Conservation (phyloP, 176 grass and related monocot genomes). For the Carex cristatella region DNA sequence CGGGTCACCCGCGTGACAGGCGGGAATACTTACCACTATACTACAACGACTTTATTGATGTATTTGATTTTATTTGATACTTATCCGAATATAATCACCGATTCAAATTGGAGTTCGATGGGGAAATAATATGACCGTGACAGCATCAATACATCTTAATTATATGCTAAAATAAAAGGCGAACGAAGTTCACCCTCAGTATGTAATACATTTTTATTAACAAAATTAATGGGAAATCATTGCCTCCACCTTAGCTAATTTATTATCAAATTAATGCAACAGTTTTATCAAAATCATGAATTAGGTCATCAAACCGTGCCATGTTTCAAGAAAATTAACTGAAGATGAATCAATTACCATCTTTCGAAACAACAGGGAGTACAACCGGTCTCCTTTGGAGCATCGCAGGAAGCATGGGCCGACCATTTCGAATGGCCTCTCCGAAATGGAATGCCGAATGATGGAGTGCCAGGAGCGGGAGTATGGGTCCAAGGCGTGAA, state of each 20-base stretch:
- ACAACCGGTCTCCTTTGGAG: constrained; percentile 27
- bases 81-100: too few relatives aligned
- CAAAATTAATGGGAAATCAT: neutral
- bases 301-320: neutral
- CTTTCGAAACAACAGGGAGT: constrained; percentile 15
- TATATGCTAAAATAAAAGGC: too few relatives aligned
- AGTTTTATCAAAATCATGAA: neutral
- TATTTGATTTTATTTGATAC: too few relatives aligned
- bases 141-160: too few relatives aligned
- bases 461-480: constrained; percentile 11
- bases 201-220: too few relatives aligned
- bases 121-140: too few relatives aligned
- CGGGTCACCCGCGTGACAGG: constrained; percentile 45
- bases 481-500: constrained; percentile 25
- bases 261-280: neutral
- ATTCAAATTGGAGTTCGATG: too few relatives aligned
- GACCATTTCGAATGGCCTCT: neutral
- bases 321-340: neutral
- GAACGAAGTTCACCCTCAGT: too few relatives aligned
- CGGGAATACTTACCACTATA: constrained; percentile 45
- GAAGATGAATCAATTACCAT: neutral
- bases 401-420: neutral
- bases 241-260: neutral
- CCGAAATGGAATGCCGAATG: neutral
- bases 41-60: constrained; percentile 31